Conservation (phyloP, 2,329 filamentous ascomycete genomes). For the Trichoderma afroharzianum region DNA sequence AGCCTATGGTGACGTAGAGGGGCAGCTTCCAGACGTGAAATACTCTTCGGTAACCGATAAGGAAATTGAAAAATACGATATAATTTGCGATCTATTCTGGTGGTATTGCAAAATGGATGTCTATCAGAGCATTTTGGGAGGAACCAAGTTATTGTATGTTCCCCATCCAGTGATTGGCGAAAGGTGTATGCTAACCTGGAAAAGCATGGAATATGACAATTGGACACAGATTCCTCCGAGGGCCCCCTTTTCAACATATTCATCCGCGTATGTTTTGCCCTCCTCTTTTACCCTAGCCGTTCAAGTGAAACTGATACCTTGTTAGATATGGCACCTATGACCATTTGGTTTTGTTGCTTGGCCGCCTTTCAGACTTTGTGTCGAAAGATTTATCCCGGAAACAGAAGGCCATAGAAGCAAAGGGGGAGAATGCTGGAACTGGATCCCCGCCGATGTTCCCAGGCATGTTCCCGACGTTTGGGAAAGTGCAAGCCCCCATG, state of each 20-base stretch:
- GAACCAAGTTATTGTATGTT: conserved; percentile 78
- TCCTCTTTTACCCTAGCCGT: too few species aligned
- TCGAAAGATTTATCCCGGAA: conserved; percentile 77
- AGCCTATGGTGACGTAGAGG: conserved; percentile 35
- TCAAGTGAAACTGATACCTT: conserved; percentile 25
- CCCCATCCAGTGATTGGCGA: not conserved
- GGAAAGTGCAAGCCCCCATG: conserved; percentile 47
- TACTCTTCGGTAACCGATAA: conserved; percentile 39
- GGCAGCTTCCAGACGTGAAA: conserved; percentile 27
- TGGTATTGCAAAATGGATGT: conserved; percentile 95
- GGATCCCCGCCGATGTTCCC: conserved; percentile 45
- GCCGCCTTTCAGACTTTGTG: conserved; percentile 73
- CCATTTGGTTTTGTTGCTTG: conserved; percentile 78
- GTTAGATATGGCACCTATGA: conserved; percentile 81
- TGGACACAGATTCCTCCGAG: conserved; percentile 89
- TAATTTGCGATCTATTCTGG: conserved; percentile 85
- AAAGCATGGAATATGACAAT: conserved; percentile 70
- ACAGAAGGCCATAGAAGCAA: conserved; percentile 51
- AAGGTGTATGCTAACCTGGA: conserved; percentile 22
- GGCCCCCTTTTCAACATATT: conserved; percentile 70
- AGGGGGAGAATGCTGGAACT: conserved; percentile 28
- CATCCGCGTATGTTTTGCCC: conserved; percentile 59
- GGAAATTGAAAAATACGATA: conserved; percentile 77
- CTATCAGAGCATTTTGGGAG: conserved; percentile 85
- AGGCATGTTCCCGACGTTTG: conserved; percentile 53